A percentile compares a stretch with the other conserved stretches of the same genome.
phyloP scores from a whole-genome alignment of 139 green algal genomes.

The Chlorella sp. region DNA sequence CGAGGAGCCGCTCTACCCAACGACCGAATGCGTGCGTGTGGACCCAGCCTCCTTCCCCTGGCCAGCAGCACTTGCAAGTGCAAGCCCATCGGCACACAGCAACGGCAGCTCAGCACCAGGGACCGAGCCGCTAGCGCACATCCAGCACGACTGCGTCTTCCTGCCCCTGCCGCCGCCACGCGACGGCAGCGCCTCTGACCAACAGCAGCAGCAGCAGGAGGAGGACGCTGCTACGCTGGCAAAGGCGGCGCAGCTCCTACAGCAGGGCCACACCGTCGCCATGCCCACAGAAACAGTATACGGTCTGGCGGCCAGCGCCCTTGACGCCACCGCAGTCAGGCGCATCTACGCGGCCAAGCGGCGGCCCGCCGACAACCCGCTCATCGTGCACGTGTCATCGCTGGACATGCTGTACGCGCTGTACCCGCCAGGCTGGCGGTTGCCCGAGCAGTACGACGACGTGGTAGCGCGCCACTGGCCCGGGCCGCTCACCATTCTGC shows the following conservation, averaged over 20 bases:
- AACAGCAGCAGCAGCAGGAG: no score
- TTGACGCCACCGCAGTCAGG: slow-evolving; percentile 21
- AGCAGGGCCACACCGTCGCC: not conserved
- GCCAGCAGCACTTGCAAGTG: no score
- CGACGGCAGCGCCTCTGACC: no score
- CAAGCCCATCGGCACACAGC: no score
- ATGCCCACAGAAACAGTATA: slow-evolving; percentile 48
- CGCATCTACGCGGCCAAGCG: slow-evolving; percentile 47
- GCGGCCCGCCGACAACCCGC: slow-evolving; percentile 49
- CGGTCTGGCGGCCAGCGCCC: slow-evolving; percentile 42
- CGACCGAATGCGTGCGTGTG: no score
- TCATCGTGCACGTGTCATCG: slow-evolving; percentile 52
- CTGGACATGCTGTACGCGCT: slow-evolving; percentile 43
- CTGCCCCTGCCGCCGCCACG: no score
- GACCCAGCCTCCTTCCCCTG: no score
- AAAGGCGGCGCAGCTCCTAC: not conserved
- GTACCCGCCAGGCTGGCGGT: slow-evolving; percentile 31
- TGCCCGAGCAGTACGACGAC: slow-evolving; percentile 22
- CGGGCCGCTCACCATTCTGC: slow-evolving; percentile 49
- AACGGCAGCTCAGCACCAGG: no score
- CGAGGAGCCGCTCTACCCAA: no score
- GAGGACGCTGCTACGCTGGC: no score
- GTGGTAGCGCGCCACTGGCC: slow-evolving; percentile 39
- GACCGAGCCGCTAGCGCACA: no score
- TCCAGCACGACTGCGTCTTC: no score